These are phyloP conservation scores for Tylopilus balloui DNA, from an alignment of 768 basidiomycete genomes.

Conservation along the genomic window DNA sequence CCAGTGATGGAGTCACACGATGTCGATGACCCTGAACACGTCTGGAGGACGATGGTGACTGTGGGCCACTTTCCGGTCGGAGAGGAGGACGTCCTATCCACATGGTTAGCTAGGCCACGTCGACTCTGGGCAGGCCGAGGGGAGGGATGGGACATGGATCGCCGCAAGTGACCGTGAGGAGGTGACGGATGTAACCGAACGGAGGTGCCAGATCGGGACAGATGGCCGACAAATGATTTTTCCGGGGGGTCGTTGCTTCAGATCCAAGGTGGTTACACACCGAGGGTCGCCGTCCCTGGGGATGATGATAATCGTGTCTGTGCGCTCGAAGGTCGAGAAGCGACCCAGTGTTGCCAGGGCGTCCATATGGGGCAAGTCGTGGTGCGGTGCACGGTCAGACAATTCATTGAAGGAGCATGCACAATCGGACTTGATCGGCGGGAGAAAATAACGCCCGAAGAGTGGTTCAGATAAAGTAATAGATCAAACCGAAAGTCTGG, in stretches of 20 bases:
- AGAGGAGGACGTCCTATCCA: constrained; percentile 2
- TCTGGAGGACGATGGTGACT: neutral
- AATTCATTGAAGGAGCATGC: constrained; percentile 16
- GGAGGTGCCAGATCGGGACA: constrained; percentile 24
- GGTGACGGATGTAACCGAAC: constrained; percentile 24
- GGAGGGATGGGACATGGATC: constrained; percentile 9
- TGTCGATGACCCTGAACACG: constrained; percentile 23
- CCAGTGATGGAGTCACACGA: constrained; percentile 26
- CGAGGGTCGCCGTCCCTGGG: constrained; percentile 19
- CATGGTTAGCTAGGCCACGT: neutral
- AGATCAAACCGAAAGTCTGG: constrained; percentile 25
- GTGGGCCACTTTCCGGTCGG: constrained; percentile 2
- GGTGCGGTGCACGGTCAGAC: constrained; percentile 9
- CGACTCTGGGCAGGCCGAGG: neutral
- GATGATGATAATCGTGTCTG: constrained; percentile 1
- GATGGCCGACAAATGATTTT: constrained; percentile 11
- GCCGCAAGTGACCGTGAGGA: constrained; percentile 24
- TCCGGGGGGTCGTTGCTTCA: neutral
- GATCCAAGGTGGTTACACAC: constrained; percentile 1
- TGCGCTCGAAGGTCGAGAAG: constrained; percentile 7
- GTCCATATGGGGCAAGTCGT: constrained; percentile 7
- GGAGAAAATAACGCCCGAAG: constrained; percentile 27
- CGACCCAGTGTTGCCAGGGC: constrained; percentile 13
- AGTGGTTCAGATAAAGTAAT: constrained; percentile 28
- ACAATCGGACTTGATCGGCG: constrained; percentile 35